Evolutionary conservation across 164 flowering plant genomes (phyloP), one percentile per base, ranked within the genome.

Genomic region (Magnolia sinica): DNA sequence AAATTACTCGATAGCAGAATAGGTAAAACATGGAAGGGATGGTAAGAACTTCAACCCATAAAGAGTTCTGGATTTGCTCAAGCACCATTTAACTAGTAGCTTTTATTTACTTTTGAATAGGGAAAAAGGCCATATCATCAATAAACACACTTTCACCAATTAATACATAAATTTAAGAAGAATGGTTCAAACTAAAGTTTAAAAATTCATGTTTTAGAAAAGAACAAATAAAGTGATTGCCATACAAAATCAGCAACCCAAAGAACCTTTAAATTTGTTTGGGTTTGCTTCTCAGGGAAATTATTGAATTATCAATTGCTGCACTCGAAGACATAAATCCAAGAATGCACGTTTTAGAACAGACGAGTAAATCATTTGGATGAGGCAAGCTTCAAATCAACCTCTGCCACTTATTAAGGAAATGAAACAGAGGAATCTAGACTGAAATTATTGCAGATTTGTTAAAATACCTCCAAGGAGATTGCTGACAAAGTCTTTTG

Each of bases 401-500:
- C 20, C 45, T 49, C 64, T 55, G 61, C 19, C 37, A 29, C 19
- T 3, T 7, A 19, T 37, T 27, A 50, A 59, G 23, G 68, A 23
- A 58, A 50, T 73, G 58, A n/a, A 61, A 18, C 55, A 68, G 51
- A 63, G 11, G 72, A 65, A 0, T 50, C 23, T 70, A 49, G 55
- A n/a, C n/a, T 8, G 68, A 68, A 51, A 55, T 29, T 31, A 66
- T 4, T 55, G 8, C n/a, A 70, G 13, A 20, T 29, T 65, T 63
- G 20, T 3, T 63, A 11, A 59, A 68, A 52, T 91, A 94, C 98
- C 98, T 94, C 98, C 50, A 71, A 64, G 71, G 99, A 94, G 76
- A 96, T 96, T 31, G 97, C 72, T 27, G 91, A 91, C 77, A 96
- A 87, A 73, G 93, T 84, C 86, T 96, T 96, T 82, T 92, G 96